Base-by-base conservation (phyloP, 1,139 yeast genomes). In the Saccharomyces hybrid region DNA sequence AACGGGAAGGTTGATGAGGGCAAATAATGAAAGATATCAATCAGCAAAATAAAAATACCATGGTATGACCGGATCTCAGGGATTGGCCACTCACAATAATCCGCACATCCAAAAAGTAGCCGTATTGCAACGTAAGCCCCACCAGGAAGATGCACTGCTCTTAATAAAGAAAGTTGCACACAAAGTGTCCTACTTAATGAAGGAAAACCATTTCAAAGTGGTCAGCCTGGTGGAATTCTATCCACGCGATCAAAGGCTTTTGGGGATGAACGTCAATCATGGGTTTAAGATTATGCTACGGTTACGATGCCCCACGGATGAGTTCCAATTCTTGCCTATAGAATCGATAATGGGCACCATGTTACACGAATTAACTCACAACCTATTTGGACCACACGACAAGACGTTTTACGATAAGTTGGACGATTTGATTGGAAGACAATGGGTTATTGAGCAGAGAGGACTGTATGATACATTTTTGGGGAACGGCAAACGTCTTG, bases 281-380 rank as follows among this genome's bases (percentile, higher is more conserved):
- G 98, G 98, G 0, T 76, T 75, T 58, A 87, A 86, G 69, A 83
- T 93, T 23, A 78, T 86, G 69, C 65, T 93, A 9, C 71, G 98
- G 55, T 73, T 93, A 50, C 73, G 98, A 54, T 79, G 79, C 48
- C 80, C 82, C 23, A 70, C 75, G 26, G 80, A 86, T 64, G 80
- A 79, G 42, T 64, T 73, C 31, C 73, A 71, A 70, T 90, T 91
- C 66, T 70, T 83, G 27, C 85, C 91, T 0, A 73, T 86, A 69
- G 81, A 84, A n/a, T n/a, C n/a, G n/a, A 72, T 90, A 2, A 67
- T 91, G 14, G 96, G 91, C 0, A 89, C 97, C 0, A 80, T 90
- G 81, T 74, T 93, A 9, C 99, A 93, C 69, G 99, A 93, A 68
- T 74, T 93, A 49, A 81, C 90, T 1, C 99, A 93, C 66, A 91